Conservation (phyloP, 805 yeast species). For the Cyberlindnera samutprakarnensis region DNA sequence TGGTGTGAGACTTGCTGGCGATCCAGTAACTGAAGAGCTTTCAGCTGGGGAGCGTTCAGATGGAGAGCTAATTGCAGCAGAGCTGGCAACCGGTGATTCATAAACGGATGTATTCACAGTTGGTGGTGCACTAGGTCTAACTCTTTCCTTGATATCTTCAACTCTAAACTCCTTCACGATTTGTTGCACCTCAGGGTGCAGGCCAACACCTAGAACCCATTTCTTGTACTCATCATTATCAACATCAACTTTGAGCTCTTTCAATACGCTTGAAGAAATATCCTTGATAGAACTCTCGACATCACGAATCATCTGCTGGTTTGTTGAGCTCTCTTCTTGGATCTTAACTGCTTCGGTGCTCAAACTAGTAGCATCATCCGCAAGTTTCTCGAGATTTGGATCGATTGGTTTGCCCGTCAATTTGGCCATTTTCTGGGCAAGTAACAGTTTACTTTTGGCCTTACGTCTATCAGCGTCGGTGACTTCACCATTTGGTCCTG, state of each 20-base stretch:
- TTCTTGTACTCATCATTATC: constrained; percentile 36
- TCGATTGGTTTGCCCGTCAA: constrained; percentile 69
- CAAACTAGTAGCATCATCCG: constrained; percentile 29
- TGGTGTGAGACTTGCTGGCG: constrained; percentile 1
- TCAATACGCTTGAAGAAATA: constrained; percentile 36
- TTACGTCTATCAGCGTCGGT: constrained; percentile 78
- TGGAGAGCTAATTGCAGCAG: no score
- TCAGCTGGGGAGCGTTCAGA: no score
- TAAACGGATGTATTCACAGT: constrained; percentile 4
- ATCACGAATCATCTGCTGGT: constrained; percentile 55
- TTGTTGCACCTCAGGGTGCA: constrained; percentile 40
- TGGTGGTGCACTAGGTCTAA: constrained; percentile 5
- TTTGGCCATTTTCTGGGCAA: constrained; percentile 86
- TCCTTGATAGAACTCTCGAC: constrained; percentile 64
- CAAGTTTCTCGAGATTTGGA: constrained; percentile 26
- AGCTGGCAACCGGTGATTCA: no score
- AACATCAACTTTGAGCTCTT: constrained; percentile 16
- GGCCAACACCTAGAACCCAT: constrained; percentile 81
- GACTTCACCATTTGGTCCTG: constrained; percentile 80
- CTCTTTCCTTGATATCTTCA: constrained; percentile 14
- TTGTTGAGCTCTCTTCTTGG: constrained; percentile 45
- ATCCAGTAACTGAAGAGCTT: no score
- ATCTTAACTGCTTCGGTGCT: constrained; percentile 44
- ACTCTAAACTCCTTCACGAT: constrained; percentile 17
- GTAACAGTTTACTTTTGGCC: constrained; percentile 67